Percentiles rank a stretch among this genome's conserved stretches.
phyloP scores from a whole-genome alignment of 202 grass and related monocot species.

The Cymbopogon flexuosus region DNA sequence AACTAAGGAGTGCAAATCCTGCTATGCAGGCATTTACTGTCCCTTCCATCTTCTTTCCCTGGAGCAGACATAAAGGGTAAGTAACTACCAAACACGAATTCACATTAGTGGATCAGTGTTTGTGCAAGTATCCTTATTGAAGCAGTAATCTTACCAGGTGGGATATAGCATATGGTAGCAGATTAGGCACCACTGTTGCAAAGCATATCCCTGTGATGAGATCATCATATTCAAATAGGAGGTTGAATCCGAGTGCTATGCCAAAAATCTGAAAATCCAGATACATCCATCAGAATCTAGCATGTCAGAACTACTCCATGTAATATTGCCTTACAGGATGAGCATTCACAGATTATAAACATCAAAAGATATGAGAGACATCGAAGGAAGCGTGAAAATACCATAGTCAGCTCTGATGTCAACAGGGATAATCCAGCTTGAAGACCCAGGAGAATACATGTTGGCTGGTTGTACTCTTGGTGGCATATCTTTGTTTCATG shows the following conservation, averaged over 20 bases:
- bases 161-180: constrained; percentile 69
- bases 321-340: neutral
- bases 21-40: constrained; percentile 60
- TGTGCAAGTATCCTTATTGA: constrained; percentile 13
- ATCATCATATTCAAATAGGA: constrained; percentile 66
- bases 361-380: neutral
- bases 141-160: constrained; percentile 52
- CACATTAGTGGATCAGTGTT: neutral
- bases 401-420: constrained; percentile 84
- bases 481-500: constrained; percentile 68
- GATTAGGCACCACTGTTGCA: constrained; percentile 58
- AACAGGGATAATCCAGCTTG: constrained; percentile 85
- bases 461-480: constrained; percentile 70
- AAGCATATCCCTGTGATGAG: constrained; percentile 65
- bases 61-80: constrained; percentile 29
- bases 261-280: constrained; percentile 77
- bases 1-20: constrained; percentile 73
- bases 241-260: constrained; percentile 79
- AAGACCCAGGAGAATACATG: constrained; percentile 67
- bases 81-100: constrained; percentile 31
- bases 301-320: neutral
- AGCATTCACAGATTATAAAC: constrained; percentile 23
- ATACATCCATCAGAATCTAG: constrained; percentile 22
- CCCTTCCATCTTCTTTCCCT: constrained; percentile 62
- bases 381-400: constrained; percentile 35